Conservation (phyloP, 192 early-diverging fungal species). For the Coemansia sp. region DNA sequence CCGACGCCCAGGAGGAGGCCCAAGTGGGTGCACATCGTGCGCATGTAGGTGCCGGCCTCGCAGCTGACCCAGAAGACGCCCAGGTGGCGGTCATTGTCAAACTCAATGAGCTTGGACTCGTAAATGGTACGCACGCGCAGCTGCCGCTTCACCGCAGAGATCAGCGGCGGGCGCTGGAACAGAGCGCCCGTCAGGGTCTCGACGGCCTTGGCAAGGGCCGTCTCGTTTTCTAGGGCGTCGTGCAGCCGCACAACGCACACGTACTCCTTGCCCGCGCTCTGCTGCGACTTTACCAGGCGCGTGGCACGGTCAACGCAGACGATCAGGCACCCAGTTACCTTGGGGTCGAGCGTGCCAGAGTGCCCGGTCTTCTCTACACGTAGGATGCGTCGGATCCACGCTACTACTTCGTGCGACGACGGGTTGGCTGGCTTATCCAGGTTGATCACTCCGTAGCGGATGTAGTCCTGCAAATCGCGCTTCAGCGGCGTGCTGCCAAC, state of each 20-base stretch:
- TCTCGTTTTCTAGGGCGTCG: constrained; percentile 87
- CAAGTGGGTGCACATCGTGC: constrained; percentile 98
- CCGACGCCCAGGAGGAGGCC: constrained; percentile 93
- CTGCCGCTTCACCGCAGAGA: constrained; percentile 99
- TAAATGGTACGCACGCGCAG: constrained; percentile 98
- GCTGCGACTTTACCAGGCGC: constrained; percentile 98
- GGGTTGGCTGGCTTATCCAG: constrained; percentile 99
- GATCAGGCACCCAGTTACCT: constrained; percentile 98
- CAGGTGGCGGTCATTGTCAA: constrained; percentile 94
- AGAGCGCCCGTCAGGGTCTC: constrained; percentile 98
- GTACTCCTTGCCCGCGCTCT: constrained; percentile 99
- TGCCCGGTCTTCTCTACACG: constrained; percentile 98
- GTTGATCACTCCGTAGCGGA: constrained; percentile 98
- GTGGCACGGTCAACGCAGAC: constrained; percentile 99
- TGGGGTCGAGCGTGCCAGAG: constrained; percentile 97
- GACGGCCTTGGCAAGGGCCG: constrained; percentile 78
- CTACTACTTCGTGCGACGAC: constrained; percentile 99
- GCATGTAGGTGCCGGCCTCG: constrained; percentile 99
- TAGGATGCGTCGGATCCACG: constrained; percentile 97
- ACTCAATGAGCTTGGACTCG: constrained; percentile 93
- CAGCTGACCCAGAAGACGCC: constrained; percentile 97
- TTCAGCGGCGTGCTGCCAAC: constrained; percentile 92
- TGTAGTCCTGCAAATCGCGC: constrained; percentile 85
- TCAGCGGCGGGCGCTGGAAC: constrained; percentile 98
- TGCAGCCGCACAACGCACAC: constrained; percentile 94